Evolutionary conservation across 192 early-diverging fungal genomes (phyloP).

Genomic region (Coemansia sp.): DNA sequence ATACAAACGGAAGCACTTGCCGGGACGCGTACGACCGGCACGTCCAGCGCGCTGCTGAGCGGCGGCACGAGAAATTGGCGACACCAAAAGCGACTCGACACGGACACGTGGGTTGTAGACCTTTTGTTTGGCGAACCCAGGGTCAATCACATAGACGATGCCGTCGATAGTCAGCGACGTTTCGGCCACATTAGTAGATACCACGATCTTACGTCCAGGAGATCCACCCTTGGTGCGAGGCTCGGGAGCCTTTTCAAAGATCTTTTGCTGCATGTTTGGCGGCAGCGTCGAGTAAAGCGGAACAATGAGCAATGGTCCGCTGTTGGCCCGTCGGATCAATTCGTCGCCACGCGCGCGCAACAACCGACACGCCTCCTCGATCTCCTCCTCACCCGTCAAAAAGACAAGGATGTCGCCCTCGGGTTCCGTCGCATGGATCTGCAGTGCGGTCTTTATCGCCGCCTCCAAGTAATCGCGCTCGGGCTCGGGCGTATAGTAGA

Average conservation of each 20-base stretch:
- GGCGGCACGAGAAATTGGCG: slow-evolving; percentile 92
- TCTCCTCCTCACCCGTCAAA: slow-evolving; percentile 98
- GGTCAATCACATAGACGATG: slow-evolving; percentile 98
- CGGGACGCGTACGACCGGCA: slow-evolving; percentile 97
- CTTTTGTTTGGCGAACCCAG: slow-evolving; percentile 99
- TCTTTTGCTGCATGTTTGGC: slow-evolving; percentile 86
- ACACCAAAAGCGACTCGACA: slow-evolving; percentile 93
- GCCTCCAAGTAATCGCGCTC: slow-evolving; percentile 98
- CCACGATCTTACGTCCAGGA: slow-evolving; percentile 94
- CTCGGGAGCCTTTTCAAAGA: slow-evolving; percentile 90
- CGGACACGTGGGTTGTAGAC: slow-evolving; percentile 98
- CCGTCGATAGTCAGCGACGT: slow-evolving; percentile 99
- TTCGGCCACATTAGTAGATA: slow-evolving; percentile 98
- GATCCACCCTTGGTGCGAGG: slow-evolving; percentile 75
- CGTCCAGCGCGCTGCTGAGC: slow-evolving; percentile 97
- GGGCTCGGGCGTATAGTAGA: slow-evolving; percentile 97
- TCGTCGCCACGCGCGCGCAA: slow-evolving; percentile 79
- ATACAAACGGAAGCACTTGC: slow-evolving; percentile 98
- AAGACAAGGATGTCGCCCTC: slow-evolving; percentile 98
- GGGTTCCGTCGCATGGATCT: slow-evolving; percentile 92
- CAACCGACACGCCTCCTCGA: slow-evolving; percentile 91
- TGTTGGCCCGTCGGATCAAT: slow-evolving; percentile 60
- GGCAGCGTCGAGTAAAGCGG: slow-evolving; percentile 94
- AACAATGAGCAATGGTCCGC: slow-evolving; percentile 83
- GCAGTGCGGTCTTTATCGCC: slow-evolving; percentile 90